Evolutionary conservation across 2,329 filamentous ascomycete genomes (phyloP), one percentile per base, ranked within the genome.

Genomic region (Cladosporium colombiae): DNA sequence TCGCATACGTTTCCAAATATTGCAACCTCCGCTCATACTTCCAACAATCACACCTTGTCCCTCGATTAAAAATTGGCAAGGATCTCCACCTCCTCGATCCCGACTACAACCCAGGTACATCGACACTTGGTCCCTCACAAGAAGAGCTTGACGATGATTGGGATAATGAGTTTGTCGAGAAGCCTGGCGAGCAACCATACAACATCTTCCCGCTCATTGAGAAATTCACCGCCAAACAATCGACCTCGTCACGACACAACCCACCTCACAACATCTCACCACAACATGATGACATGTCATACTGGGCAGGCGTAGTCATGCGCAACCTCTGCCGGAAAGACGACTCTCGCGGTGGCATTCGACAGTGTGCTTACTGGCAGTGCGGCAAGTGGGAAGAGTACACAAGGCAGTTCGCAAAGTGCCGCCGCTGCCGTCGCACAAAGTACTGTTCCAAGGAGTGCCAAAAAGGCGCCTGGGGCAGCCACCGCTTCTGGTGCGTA

Each of bases 301-400:
- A 99, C 81, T 99, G 95, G 95, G 95, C 95, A 21, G 95, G 94
- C 68, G 95, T 99, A 18, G 95, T 99, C 55, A 99, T 99, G 95
- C 88, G 95, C 70, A 99, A 99, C 76, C 86, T 99, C 59, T 99
- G 95, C 83, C 91, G 95, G 70, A 99, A 99, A 81, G 95, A 99
- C 77, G 95, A 99, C 76, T 92, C 91, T 13, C 87, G 92, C 57
- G 95, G 95, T 50, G 95, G 95, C 66, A 98, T 99, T 71, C 86
- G 95, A 65, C 95, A 99, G 77, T 99, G 95, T 78, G 95, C 95
- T 63, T 97, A 97, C 81, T 99, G 96, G 81, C 89, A 97, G 79
- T 99, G 95, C 78, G 94, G 94, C 67, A 97, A 96, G 77, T 99
- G 95, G 95, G 95, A 99, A 78, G 91, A 97, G 79, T 97, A 88